Evolutionary conservation across 2,329 filamentous ascomycete genomes (phyloP).

Genomic region (Ascochyta clinopodiicola): DNA sequence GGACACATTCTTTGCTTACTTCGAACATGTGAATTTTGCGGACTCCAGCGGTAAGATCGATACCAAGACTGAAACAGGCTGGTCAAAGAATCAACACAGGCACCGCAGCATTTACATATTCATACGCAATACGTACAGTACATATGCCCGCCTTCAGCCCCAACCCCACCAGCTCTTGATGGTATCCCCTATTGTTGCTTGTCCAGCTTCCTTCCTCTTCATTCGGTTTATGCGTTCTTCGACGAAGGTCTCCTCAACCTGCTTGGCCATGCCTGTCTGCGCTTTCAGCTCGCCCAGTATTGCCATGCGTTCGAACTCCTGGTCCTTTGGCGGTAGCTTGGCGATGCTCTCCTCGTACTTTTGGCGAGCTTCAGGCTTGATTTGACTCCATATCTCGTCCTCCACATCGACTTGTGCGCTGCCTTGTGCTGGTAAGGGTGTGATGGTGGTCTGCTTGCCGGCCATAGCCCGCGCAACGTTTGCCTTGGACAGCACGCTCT

Average conservation of each 20-base stretch:
- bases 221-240: slow-evolving; percentile 45
- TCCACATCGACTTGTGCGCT: slow-evolving; percentile 23
- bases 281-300: slow-evolving; percentile 45
- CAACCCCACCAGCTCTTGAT: slow-evolving; percentile 49
- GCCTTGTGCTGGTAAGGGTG: slow-evolving; percentile 8
- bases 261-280: slow-evolving; percentile 38
- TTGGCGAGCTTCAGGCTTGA: slow-evolving; percentile 39
- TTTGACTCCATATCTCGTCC: slow-evolving; percentile 38
- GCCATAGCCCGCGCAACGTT: slow-evolving; percentile 39
- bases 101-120: slow-evolving; percentile 1
- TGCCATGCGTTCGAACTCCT: slow-evolving; percentile 44
- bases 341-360: slow-evolving; percentile 45
- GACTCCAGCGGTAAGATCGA: neutral
- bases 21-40: too few species aligned
- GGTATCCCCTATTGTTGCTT: slow-evolving; percentile 47
- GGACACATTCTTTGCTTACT: too few species aligned
- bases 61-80: neutral
- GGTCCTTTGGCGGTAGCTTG: slow-evolving; percentile 37
- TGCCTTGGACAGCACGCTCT: slow-evolving; percentile 58
- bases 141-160: slow-evolving; percentile 27
- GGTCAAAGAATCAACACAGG: slow-evolving; percentile 1
- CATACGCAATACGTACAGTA: slow-evolving; percentile 18
- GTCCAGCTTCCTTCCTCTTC: slow-evolving; percentile 44
- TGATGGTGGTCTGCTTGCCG: slow-evolving; percentile 20
- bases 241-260: slow-evolving; percentile 42